Conservation (phyloP, 176 grass and related monocot species). For the Triticum urartu region DNA sequence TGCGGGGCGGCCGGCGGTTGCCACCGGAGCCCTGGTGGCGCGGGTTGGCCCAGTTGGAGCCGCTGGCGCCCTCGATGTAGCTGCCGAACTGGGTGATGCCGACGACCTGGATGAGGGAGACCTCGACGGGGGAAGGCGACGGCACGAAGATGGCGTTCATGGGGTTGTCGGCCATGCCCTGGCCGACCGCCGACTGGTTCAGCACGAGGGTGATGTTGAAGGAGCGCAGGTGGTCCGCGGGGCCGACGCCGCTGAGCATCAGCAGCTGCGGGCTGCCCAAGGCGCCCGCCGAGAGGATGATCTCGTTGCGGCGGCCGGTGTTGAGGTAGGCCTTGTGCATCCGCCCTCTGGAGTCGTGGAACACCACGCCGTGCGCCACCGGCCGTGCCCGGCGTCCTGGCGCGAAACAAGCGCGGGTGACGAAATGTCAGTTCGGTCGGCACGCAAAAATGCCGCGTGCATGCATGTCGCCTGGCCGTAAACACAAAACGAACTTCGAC, state of each 20-base stretch:
- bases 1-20: slow-evolving; percentile 14
- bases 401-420: background rate
- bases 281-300: slow-evolving; percentile 72
- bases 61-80: slow-evolving; percentile 82
- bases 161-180: slow-evolving; percentile 82
- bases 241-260: slow-evolving; percentile 84
- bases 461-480: background rate
- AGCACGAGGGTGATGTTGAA: slow-evolving; percentile 65
- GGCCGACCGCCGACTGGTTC: slow-evolving; percentile 58
- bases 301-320: slow-evolving; percentile 37
- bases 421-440: background rate
- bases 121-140: slow-evolving; percentile 57
- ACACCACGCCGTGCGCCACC: slow-evolving; percentile 66
- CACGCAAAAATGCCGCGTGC: too few relatives aligned
- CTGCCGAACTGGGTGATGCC: slow-evolving; percentile 62
- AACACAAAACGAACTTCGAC: background rate
- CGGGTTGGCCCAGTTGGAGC: slow-evolving; percentile 47
- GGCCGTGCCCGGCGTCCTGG: slow-evolving; percentile 34
- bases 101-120: slow-evolving; percentile 79
- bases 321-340: slow-evolving; percentile 71
- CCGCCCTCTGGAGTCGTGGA: slow-evolving; percentile 48
- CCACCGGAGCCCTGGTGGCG: background rate
- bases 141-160: slow-evolving; percentile 76
- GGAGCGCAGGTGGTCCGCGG: slow-evolving; percentile 51
- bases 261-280: slow-evolving; percentile 83